phyloP scores from a whole-genome alignment of 2,329 filamentous ascomycete genomes.

The Penicillium sclerotigenum region DNA sequence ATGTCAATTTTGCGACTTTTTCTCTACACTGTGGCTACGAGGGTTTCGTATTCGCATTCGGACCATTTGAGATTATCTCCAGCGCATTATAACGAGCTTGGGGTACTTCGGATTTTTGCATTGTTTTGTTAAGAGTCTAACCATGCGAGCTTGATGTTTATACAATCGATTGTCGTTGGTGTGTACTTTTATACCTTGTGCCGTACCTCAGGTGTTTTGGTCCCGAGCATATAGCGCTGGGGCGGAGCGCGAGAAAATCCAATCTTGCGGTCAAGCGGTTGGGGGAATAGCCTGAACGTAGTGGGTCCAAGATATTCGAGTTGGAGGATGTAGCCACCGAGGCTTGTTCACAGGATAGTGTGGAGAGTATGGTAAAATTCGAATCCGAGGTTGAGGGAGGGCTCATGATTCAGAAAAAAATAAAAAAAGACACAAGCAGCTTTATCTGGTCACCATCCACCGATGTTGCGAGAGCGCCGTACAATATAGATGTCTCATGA shows the following conservation, averaged over 20 bases:
- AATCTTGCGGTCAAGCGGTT: conserved; percentile 27
- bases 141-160: neutral
- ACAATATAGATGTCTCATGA: conserved; percentile 19
- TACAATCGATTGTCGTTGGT: neutral
- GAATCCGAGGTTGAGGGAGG: neutral
- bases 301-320: conserved; percentile 19
- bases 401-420: neutral
- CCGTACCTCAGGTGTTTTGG: neutral
- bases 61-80: neutral
- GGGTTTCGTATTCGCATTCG: neutral
- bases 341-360: neutral
- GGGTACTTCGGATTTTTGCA: neutral
- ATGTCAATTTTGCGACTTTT: neutral
- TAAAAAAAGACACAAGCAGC: neutral
- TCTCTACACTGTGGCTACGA: neutral
- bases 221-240: neutral
- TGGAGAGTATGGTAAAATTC: neutral
- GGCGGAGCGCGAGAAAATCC: neutral
- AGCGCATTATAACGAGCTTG: neutral
- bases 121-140: neutral
- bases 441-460: conserved; percentile 1
- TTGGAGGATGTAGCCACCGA: neutral
- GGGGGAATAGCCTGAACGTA: conserved; percentile 14
- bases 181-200: neutral
- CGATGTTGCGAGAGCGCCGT: neutral